These are phyloP conservation scores for Cutaneotrichosporon cutaneum DNA, from an alignment of 1,284 basidiomycete species.

Conservation along the genomic window DNA sequence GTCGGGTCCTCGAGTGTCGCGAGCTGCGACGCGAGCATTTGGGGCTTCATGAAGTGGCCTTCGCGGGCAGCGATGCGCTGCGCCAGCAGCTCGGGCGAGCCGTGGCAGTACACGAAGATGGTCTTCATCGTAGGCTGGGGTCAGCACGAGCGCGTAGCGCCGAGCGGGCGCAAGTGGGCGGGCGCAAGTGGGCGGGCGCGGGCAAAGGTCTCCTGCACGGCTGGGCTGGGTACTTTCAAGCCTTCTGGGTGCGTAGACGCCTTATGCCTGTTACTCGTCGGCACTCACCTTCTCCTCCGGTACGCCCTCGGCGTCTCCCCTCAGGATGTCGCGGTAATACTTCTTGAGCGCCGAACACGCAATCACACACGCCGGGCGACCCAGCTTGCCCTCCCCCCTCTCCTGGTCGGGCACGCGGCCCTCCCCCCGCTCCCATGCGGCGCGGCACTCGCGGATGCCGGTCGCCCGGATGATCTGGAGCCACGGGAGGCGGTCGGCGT, in stretches of 20 bases:
- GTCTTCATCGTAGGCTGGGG: slow-evolving; percentile 57
- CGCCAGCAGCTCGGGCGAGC: slow-evolving; percentile 62
- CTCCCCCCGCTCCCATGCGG: slow-evolving; percentile 49
- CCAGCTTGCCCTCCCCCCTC: slow-evolving; percentile 33
- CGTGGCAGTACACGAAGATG: slow-evolving; percentile 80
- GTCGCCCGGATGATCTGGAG: slow-evolving; percentile 68
- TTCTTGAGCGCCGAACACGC: slow-evolving; percentile 84
- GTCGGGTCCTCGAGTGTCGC: slow-evolving; percentile 71
- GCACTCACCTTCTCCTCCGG: slow-evolving; percentile 12
- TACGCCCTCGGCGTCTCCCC: slow-evolving; percentile 57
- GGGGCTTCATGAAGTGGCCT: slow-evolving; percentile 84
- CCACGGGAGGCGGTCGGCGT: slow-evolving; percentile 85
- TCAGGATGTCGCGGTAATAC: slow-evolving; percentile 76
- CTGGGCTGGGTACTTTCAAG: too few relatives aligned
- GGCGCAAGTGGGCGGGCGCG: too few relatives aligned
- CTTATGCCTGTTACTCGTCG: too few relatives aligned
- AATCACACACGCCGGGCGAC: slow-evolving; percentile 64
- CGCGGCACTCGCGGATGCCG: slow-evolving; percentile 55
- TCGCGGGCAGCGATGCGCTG: slow-evolving; percentile 69
- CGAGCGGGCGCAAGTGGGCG: too few relatives aligned
- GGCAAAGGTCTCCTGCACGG: too few relatives aligned
- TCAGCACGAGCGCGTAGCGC: not conserved
- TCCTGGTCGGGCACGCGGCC: slow-evolving; percentile 22
- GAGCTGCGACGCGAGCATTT: slow-evolving; percentile 84
- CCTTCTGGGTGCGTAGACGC: too few relatives aligned